A percentile compares a stretch with the other conserved stretches of the same genome.
These are phyloP conservation scores for Diplodia intermedia DNA, from an alignment of 2,329 filamentous ascomycete species.

Conservation along the genomic window DNA sequence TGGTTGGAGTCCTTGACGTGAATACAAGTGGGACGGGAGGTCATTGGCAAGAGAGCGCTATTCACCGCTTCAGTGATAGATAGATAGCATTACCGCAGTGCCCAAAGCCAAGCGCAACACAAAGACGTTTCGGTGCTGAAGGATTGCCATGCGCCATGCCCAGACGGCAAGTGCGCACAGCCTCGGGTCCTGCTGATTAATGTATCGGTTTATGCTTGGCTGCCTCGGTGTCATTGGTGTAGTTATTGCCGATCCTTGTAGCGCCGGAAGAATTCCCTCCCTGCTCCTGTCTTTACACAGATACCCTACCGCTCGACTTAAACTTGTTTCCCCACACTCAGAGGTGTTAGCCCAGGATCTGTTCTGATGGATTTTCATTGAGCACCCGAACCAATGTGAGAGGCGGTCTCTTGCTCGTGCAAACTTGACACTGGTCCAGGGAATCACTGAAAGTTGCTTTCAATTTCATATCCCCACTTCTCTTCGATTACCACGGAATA, in stretches of 20 bases:
- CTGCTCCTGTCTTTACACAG: too few species aligned
- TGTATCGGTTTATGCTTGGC: not conserved
- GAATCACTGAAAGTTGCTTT: too few species aligned
- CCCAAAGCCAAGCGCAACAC: not conserved
- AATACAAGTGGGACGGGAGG: too few species aligned
- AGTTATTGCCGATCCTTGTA: slow-evolving; percentile 4
- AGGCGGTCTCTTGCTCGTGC: not conserved
- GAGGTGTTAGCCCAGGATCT: not conserved
- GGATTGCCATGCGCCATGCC: not conserved
- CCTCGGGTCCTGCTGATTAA: not conserved
- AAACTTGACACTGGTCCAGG: too few species aligned
- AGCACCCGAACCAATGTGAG: not conserved
- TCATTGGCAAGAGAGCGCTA: not conserved
- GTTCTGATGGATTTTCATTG: not conserved
- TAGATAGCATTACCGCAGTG: too few species aligned
- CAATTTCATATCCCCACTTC: not conserved
- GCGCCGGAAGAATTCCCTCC: slow-evolving; percentile 21
- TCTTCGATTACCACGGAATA: not conserved
- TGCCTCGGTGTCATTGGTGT: not conserved
- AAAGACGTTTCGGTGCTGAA: not conserved
- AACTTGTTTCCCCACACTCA: not conserved
- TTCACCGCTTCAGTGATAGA: not conserved
- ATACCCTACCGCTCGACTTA: too few species aligned
- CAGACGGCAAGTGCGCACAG: not conserved
- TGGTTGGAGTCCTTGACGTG: too few species aligned